phyloP scores from a whole-genome alignment of 2,329 filamentous ascomycete species.

The Botrytis byssoidea region DNA sequence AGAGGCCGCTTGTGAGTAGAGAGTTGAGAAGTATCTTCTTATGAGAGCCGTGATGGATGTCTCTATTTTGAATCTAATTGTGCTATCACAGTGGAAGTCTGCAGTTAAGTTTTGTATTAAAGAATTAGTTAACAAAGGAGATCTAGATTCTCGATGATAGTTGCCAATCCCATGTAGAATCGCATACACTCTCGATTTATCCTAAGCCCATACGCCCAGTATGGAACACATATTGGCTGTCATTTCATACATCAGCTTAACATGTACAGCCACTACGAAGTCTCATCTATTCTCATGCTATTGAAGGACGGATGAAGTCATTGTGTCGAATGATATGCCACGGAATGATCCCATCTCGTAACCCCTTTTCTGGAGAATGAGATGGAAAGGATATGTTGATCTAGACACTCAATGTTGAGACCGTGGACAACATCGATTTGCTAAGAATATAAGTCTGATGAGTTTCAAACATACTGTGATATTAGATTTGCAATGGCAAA shows the following conservation, averaged over 20 bases:
- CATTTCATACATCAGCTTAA: not conserved
- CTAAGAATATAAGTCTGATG: not conserved
- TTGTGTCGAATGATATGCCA: not conserved
- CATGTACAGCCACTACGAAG: not conserved
- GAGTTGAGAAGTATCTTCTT: not conserved
- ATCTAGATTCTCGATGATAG: not conserved
- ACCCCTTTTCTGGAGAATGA: not conserved
- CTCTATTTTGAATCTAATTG: not conserved
- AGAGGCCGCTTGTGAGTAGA: not conserved
- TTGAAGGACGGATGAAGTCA: not conserved
- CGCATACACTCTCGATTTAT: not conserved
- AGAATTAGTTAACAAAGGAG: too few relatives aligned
- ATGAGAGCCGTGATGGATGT: not conserved
- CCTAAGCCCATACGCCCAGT: not conserved
- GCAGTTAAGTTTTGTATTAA: too few relatives aligned
- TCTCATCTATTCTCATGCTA: not conserved
- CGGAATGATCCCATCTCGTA: not conserved
- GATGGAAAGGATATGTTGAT: not conserved
- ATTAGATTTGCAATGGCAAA: not conserved
- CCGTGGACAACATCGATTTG: not conserved
- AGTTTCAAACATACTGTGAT: not conserved
- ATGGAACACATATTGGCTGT: not conserved
- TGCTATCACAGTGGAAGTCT: not conserved
- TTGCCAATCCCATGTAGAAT: not conserved
- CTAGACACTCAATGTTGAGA: not conserved